Percentiles rank a stretch among this genome's conserved stretches.
phyloP scores from a whole-genome alignment of 805 yeast genomes.

The Yamadazyma ubonensis region DNA sequence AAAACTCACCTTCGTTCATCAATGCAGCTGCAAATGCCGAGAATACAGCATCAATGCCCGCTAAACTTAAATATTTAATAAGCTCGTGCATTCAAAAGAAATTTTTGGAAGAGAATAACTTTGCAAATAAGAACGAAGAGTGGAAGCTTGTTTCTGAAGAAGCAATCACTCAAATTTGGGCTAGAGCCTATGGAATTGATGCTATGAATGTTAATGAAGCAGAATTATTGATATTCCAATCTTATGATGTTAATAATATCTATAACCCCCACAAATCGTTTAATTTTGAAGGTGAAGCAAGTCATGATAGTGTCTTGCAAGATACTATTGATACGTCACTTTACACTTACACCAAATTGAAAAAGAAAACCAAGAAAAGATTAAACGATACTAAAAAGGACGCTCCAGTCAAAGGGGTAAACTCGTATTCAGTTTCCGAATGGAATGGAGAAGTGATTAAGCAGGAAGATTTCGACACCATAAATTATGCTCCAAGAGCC shows the following conservation, averaged over 20 bases:
- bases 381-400: not conserved
- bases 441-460: slow-evolving; percentile 31
- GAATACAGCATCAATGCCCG: slow-evolving; percentile 47
- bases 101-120: slow-evolving; percentile 30
- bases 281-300: slow-evolving; percentile 22
- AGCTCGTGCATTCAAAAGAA: slow-evolving; percentile 59
- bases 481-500: slow-evolving; percentile 62
- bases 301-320: slow-evolving; percentile 26
- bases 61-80: slow-evolving; percentile 51
- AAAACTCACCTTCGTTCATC: slow-evolving; percentile 25
- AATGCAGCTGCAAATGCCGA: slow-evolving; percentile 26
- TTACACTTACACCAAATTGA: slow-evolving; percentile 23
- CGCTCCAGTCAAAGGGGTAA: slow-evolving; percentile 4
- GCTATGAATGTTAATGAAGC: slow-evolving; percentile 54
- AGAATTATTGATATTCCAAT: slow-evolving; percentile 40
- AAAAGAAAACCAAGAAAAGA: not conserved
- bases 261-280: slow-evolving; percentile 30
- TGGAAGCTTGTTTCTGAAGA: slow-evolving; percentile 71
- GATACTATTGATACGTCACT: slow-evolving; percentile 34
- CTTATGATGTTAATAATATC: slow-evolving; percentile 33
- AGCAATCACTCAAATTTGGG: slow-evolving; percentile 51
- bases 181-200: slow-evolving; percentile 51
- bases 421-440: slow-evolving; percentile 6
- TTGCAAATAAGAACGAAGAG: slow-evolving; percentile 3
- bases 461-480: slow-evolving; percentile 45